Conservation (phyloP, 345 rosid species). For the Pugionium cornutum region DNA sequence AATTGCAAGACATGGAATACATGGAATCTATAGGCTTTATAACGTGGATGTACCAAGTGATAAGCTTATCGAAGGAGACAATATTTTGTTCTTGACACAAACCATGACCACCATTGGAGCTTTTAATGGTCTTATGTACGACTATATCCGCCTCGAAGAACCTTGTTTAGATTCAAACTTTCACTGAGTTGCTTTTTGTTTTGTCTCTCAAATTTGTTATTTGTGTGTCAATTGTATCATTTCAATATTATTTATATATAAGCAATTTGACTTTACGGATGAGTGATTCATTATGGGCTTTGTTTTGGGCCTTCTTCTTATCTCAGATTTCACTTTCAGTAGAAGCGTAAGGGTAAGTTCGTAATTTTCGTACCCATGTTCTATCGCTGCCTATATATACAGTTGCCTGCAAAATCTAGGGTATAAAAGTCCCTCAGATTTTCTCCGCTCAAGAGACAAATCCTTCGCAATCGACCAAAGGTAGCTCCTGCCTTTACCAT, state of each 20-base stretch:
- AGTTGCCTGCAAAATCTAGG: slow-evolving; percentile 71
- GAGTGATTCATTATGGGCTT: not conserved
- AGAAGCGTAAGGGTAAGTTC: not conserved
- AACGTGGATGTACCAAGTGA: slow-evolving; percentile 54
- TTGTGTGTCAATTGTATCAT: not conserved
- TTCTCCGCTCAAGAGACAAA: slow-evolving; percentile 53
- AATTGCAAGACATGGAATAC: slow-evolving; percentile 84
- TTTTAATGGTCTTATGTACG: slow-evolving; percentile 84
- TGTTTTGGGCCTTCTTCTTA: not conserved
- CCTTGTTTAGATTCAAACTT: slow-evolving; percentile 42
- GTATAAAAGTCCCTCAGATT: slow-evolving; percentile 65
- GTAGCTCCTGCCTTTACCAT: slow-evolving; percentile 1
- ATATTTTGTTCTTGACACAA: slow-evolving; percentile 62
- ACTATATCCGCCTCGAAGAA: slow-evolving; percentile 82
- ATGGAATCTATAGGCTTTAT: slow-evolving; percentile 73
- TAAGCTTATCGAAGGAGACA: slow-evolving; percentile 57
- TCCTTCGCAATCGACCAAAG: slow-evolving; percentile 38
- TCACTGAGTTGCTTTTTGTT: not conserved
- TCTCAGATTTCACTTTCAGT: not conserved
- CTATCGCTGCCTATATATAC: slow-evolving; percentile 60
- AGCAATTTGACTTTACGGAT: too few species aligned
- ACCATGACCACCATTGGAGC: slow-evolving; percentile 55
- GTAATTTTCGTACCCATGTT: slow-evolving; percentile 9
- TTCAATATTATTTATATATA: not conserved
- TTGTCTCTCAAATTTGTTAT: not conserved